Base-by-base conservation (phyloP, 345 rosid species). In the Punica granatum region DNA sequence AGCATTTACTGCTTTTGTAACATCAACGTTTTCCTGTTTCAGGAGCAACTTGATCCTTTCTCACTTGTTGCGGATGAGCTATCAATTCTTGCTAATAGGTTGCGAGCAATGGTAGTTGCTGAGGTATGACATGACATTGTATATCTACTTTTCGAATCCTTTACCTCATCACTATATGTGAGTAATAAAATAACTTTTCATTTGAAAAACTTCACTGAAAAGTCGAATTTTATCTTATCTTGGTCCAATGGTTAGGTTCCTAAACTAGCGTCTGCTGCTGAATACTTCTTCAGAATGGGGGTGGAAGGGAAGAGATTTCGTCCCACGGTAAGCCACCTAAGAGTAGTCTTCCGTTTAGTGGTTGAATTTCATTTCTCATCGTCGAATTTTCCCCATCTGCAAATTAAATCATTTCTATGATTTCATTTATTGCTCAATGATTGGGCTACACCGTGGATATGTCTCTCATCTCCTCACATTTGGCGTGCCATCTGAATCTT, bases 51-150 rank as follows among this genome's bases (percentile, higher is more conserved):
- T 68, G 98, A 94, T 67, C 98, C 99, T 7, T 94, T 94, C 80
- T 88, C 96, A 64, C 96, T 94, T 64, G 99, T 94, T 69, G 96
- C 97, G 0, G 97, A 91, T 84, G 99, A 94, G 77, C 82, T 94
- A 59, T 86, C 91, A 23, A 75, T 84, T 66, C 77, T 94, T 49
- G 92, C 86, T 51, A 74, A 84, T 74, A 89, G 84, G 73, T 76
- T 94, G 80, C 88, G 92, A 36, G 70, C 79, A 36, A 94, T 94
- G 99, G 97, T 91, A 48, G 82, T 86, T 72, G 87, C 99, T 51
- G 95, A 94, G 88, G 99, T 91, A 78, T 67, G 48, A 42, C 33
- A 46, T 16, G 49, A 37, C 25, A 5, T 21, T 43, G 12, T 26
- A n/a, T n/a, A n/a, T n/a, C n/a, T n/a, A n/a, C n/a, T n/a, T n/a